A percentile compares a stretch with the other conserved stretches of the same genome.
phyloP scores from a whole-genome alignment of 2,329 filamentous ascomycete species.

The Beauveria pseudobassiana region DNA sequence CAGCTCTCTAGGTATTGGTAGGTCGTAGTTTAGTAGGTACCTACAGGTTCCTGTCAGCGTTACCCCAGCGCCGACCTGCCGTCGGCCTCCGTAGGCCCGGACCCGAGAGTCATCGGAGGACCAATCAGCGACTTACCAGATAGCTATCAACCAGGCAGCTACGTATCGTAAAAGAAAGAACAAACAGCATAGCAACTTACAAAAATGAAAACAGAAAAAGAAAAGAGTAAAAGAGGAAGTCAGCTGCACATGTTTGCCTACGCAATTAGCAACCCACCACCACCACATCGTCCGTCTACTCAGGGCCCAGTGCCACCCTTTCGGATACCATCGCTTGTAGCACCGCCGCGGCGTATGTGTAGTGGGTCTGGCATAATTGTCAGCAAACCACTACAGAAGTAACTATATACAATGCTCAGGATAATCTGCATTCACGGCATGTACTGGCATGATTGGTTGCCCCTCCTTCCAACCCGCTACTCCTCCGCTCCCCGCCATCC shows the following conservation, averaged over 20 bases:
- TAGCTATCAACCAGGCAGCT: too few species aligned
- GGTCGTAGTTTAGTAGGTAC: too few species aligned
- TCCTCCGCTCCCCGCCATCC: neutral
- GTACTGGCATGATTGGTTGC: neutral
- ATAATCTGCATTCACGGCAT: too few species aligned
- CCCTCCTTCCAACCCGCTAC: neutral
- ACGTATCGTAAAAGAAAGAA: neutral
- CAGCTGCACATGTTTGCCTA: neutral
- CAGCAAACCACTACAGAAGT: neutral
- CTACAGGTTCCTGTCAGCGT: too few species aligned
- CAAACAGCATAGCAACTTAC: neutral
- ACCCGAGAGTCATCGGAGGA: neutral
- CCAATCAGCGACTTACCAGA: too few species aligned
- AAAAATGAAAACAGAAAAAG: neutral
- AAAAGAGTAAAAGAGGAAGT: neutral
- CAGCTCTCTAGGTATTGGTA: too few species aligned
- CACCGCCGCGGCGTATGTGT: neutral
- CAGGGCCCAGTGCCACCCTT: neutral
- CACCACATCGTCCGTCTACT: neutral
- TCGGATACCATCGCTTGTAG: conserved; percentile 6
- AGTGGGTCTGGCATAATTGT: neutral
- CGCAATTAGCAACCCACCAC: neutral
- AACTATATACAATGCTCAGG: neutral
- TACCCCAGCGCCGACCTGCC: too few species aligned
- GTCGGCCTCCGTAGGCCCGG: neutral